These are phyloP conservation scores for Candida sp. DNA, from an alignment of 1,139 yeast species.

Conservation along the genomic window DNA sequence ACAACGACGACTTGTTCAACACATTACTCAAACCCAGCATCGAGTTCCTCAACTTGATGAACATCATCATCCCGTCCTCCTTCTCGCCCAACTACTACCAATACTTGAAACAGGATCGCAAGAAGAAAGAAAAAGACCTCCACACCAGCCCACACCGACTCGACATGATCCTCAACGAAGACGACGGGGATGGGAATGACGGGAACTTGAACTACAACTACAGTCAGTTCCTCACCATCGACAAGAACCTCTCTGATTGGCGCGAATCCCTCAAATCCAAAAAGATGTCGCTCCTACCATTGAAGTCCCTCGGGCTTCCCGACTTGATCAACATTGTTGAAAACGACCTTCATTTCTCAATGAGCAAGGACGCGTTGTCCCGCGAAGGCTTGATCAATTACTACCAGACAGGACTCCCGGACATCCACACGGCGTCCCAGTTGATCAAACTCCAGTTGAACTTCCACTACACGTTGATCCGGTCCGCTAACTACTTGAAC, in stretches of 20 bases:
- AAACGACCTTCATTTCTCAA: slow-evolving; percentile 39
- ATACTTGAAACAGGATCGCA: slow-evolving; percentile 36
- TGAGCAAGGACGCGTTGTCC: slow-evolving; percentile 25
- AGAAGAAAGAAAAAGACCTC: slow-evolving; percentile 22
- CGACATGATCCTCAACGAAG: slow-evolving; percentile 53
- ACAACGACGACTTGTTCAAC: slow-evolving; percentile 38
- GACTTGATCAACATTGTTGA: slow-evolving; percentile 26
- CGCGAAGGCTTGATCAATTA: slow-evolving; percentile 36
- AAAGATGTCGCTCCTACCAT: slow-evolving; percentile 31
- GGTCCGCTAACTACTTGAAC: slow-evolving; percentile 50
- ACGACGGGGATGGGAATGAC: slow-evolving; percentile 56
- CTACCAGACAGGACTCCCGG: slow-evolving; percentile 40
- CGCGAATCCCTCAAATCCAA: slow-evolving; percentile 41
- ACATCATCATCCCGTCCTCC: slow-evolving; percentile 52
- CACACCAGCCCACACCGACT: slow-evolving; percentile 30
- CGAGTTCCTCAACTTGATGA: slow-evolving; percentile 49
- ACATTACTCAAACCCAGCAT: slow-evolving; percentile 47
- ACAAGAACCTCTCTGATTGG: slow-evolving; percentile 48
- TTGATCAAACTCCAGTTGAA: slow-evolving; percentile 48
- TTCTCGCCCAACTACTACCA: slow-evolving; percentile 54
- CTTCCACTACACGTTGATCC: slow-evolving; percentile 46
- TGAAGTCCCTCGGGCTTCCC: slow-evolving; percentile 42
- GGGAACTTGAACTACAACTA: slow-evolving; percentile 54
- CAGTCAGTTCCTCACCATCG: slow-evolving; percentile 48
- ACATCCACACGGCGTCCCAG: slow-evolving; percentile 43